Conservation (phyloP, 345 rosid genomes). For the Dipteronia sinensis region DNA sequence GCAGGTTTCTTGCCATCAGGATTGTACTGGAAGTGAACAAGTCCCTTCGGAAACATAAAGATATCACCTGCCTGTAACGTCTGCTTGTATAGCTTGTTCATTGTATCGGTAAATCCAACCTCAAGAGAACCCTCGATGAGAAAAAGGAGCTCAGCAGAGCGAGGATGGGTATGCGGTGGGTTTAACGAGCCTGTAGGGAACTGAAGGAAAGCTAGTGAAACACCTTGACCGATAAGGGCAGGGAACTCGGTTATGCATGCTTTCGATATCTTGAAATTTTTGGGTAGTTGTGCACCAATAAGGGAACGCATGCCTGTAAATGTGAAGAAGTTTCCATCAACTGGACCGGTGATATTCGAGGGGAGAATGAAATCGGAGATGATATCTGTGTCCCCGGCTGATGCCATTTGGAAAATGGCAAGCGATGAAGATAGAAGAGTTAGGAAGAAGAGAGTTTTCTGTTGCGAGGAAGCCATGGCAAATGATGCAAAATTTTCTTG, state of each 20-base stretch:
- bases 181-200: conserved; percentile 26
- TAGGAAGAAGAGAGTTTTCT: conserved; percentile 14
- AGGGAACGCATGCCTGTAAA: conserved; percentile 32
- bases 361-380: conserved; percentile 34
- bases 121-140: conserved; percentile 27
- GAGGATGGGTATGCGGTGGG: conserved; percentile 43
- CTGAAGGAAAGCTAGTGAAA: conserved; percentile 34
- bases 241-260: conserved; percentile 39
- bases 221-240: conserved; percentile 39
- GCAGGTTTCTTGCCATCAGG: conserved; percentile 12
- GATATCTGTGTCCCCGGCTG: conserved; percentile 44
- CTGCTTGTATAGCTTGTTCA: conserved; percentile 38
- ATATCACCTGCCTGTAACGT: conserved; percentile 32
- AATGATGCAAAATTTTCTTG: neutral
- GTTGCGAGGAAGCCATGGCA: conserved; percentile 19
- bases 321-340: conserved; percentile 38
- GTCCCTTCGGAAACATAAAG: conserved; percentile 45
- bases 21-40: conserved; percentile 37
- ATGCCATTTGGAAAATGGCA: conserved; percentile 7
- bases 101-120: conserved; percentile 45
- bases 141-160: conserved; percentile 33
- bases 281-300: neutral
- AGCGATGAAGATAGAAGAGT: conserved; percentile 14
- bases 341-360: neutral
- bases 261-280: conserved; percentile 23